Conservation (phyloP, 148 eudicot genomes). For the Spergularia bocconei region DNA sequence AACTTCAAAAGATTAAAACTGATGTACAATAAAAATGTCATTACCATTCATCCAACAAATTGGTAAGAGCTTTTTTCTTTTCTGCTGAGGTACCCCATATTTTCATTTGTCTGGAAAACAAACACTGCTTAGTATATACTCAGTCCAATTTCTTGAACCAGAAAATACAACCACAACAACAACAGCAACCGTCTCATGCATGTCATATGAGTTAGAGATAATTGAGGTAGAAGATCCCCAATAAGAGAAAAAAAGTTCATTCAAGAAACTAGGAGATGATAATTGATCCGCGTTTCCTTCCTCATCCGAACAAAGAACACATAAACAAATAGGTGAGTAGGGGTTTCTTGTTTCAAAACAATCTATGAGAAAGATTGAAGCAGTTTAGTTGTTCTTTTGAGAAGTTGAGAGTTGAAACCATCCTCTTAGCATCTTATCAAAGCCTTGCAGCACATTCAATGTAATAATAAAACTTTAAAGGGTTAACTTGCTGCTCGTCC, state of each 20-base stretch:
- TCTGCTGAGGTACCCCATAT: slow-evolving; percentile 83
- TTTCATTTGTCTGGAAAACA: slow-evolving; percentile 74
- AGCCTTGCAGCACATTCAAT: background rate
- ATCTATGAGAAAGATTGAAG: background rate
- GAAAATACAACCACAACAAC: background rate
- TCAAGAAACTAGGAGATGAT: background rate
- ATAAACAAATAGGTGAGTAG: background rate
- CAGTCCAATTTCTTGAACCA: background rate
- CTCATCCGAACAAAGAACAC: background rate
- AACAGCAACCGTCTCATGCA: too few species aligned
- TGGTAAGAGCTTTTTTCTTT: slow-evolving; percentile 72
- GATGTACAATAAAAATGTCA: slow-evolving; percentile 2
- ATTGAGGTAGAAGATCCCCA: too few species aligned
- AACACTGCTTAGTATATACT: background rate
- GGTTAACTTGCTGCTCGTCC: background rate
- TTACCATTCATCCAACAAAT: slow-evolving; percentile 97
- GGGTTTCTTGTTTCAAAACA: background rate
- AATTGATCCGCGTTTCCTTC: background rate
- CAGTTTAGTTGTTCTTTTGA: background rate
- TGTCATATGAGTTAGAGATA: too few species aligned
- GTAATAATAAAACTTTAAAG: background rate
- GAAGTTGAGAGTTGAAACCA: background rate
- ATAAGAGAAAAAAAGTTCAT: background rate
- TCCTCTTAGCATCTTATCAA: background rate
- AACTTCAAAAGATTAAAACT: background rate